Conservation (phyloP, 306 rosid species). For the Vigna reflexopilosa region DNA sequence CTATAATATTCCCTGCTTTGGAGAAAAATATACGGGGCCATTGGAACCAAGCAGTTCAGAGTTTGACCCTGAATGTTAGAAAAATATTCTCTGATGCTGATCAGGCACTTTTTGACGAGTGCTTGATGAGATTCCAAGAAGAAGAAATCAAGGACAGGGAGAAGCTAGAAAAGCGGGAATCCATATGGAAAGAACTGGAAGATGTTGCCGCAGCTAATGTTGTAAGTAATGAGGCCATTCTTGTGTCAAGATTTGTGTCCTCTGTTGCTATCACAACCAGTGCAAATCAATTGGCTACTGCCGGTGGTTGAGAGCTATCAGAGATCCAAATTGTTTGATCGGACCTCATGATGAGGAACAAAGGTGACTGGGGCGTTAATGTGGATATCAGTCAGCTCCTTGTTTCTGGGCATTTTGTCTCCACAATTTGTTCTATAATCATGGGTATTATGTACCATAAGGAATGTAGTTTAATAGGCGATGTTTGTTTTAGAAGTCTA, state of each 20-base stretch:
- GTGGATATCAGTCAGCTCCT: constrained; percentile 45
- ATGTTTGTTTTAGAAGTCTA: constrained; percentile 43
- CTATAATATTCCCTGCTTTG: constrained; percentile 64
- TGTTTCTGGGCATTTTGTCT: constrained; percentile 37
- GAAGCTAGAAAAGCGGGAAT: constrained; percentile 60
- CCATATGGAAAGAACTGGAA: constrained; percentile 66
- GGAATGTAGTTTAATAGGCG: constrained; percentile 46
- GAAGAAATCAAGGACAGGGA: constrained; percentile 61
- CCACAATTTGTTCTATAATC: constrained; percentile 42
- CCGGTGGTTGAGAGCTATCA: constrained; percentile 42
- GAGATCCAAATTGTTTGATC: constrained; percentile 29
- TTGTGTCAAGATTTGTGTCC: constrained; percentile 54
- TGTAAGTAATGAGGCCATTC: constrained; percentile 58
- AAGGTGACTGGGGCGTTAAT: constrained; percentile 25
- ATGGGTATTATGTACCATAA: constrained; percentile 55
- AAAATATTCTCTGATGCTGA: constrained; percentile 67
- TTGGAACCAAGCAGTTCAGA: constrained; percentile 78
- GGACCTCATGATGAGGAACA: constrained; percentile 31
- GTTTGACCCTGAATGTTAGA: constrained; percentile 69
- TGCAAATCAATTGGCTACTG: constrained; percentile 45
- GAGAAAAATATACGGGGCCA: constrained; percentile 64
- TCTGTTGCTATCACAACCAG: constrained; percentile 51
- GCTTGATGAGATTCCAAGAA: constrained; percentile 58
- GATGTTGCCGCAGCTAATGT: constrained; percentile 59
- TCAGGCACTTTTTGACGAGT: constrained; percentile 61